phyloP scores from a whole-genome alignment of 2,329 filamentous ascomycete genomes.

The Clarireedia homoeocarpa region DNA sequence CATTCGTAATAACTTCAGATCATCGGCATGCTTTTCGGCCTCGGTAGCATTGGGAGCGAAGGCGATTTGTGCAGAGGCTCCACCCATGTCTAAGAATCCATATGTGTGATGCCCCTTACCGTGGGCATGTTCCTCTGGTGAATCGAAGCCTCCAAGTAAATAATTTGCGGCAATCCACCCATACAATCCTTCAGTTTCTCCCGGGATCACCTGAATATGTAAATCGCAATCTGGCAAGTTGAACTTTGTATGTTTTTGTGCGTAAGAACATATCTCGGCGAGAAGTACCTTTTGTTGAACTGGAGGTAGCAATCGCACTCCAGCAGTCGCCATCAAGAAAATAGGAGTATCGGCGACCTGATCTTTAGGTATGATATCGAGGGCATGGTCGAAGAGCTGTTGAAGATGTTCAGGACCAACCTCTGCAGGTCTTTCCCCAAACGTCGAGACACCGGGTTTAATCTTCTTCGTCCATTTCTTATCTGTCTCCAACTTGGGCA shows the following conservation, averaged over 20 bases:
- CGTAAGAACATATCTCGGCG: conserved; percentile 73
- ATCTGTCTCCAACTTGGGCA: conserved; percentile 77
- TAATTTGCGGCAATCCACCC: conserved; percentile 98
- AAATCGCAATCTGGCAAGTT: conserved; percentile 80
- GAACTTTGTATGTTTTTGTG: conserved; percentile 69
- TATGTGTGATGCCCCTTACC: conserved; percentile 90
- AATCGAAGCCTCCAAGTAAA: conserved; percentile 81
- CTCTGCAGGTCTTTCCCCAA: conserved; percentile 65
- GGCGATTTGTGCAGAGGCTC: conserved; percentile 93
- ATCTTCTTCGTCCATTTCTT: conserved; percentile 91
- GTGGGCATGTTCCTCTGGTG: conserved; percentile 64
- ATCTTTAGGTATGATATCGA: conserved; percentile 65
- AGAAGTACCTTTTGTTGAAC: conserved; percentile 66
- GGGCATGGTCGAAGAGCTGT: conserved; percentile 72
- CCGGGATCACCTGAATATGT: conserved; percentile 90
- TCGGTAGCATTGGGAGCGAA: conserved; percentile 94
- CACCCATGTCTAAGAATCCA: conserved; percentile 97
- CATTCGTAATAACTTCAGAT: conserved; percentile 78
- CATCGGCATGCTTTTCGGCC: conserved; percentile 78
- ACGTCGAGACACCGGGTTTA: conserved; percentile 85
- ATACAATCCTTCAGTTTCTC: conserved; percentile 91
- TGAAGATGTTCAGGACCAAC: conserved; percentile 80
- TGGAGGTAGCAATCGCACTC: conserved; percentile 78
- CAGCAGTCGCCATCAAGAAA: conserved; percentile 91
- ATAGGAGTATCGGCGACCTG: conserved; percentile 80